These are phyloP conservation scores for Dothideomycetidae sp. DNA, from an alignment of 2,329 filamentous ascomycete genomes.

Conservation along the genomic window DNA sequence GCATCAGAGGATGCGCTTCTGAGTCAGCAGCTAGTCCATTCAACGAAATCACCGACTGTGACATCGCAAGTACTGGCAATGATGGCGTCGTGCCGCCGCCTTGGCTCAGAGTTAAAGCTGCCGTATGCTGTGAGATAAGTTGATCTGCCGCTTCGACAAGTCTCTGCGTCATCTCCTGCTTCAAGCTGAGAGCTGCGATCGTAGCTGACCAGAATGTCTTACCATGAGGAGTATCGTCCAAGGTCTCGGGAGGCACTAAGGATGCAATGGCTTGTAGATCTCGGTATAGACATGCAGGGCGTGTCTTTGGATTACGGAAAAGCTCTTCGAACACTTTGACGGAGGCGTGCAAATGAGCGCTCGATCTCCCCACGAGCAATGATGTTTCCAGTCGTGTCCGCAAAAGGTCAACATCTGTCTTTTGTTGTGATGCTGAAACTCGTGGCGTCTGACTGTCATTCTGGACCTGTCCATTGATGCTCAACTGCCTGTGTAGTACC, in stretches of 20 bases:
- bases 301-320: conserved; percentile 31
- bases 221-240: conserved; percentile 42
- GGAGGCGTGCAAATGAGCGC: conserved; percentile 3
- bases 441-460: neutral
- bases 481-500: neutral
- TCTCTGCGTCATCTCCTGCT: conserved; percentile 71
- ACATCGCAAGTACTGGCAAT: conserved; percentile 14
- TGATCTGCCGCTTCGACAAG: conserved; percentile 65
- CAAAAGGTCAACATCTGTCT: neutral
- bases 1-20: conserved; percentile 49
- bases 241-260: conserved; percentile 42
- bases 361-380: conserved; percentile 1
- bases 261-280: conserved; percentile 44
- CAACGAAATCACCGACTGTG: conserved; percentile 11
- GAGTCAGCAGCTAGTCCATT: conserved; percentile 15
- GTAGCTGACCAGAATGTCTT: conserved; percentile 87
- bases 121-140: conserved; percentile 54
- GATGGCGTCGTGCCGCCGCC: conserved; percentile 20
- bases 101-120: conserved; percentile 37
- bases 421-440: neutral
- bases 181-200: conserved; percentile 73
- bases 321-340: conserved; percentile 20
- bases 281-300: conserved; percentile 34
- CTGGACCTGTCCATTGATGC: neutral
- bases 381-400: conserved; percentile 8